Conservation (phyloP, 495 filamentous ascomycete genomes). For the Trypethelium eluteriae region DNA sequence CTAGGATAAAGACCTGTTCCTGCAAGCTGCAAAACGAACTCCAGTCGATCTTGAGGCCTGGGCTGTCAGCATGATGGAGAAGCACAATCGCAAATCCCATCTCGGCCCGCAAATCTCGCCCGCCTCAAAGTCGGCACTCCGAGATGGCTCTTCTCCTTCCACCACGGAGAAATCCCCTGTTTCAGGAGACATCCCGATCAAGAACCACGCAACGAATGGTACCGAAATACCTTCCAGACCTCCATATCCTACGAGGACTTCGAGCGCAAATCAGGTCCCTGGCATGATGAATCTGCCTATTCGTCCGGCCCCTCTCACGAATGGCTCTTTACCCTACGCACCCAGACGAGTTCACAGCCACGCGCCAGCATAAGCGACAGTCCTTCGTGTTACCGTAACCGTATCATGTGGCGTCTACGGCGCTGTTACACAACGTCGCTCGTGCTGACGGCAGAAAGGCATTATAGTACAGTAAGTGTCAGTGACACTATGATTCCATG, state of each 20-base stretch:
- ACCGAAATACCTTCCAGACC: slow-evolving; percentile 13
- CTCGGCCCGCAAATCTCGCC: slow-evolving; percentile 51
- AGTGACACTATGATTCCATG: neutral
- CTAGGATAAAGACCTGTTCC: slow-evolving; percentile 81
- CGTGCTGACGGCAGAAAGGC: neutral
- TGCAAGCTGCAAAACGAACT: slow-evolving; percentile 90
- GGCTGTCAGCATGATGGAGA: slow-evolving; percentile 85
- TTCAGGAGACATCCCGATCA: slow-evolving; percentile 18
- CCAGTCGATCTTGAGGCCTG: slow-evolving; percentile 84
- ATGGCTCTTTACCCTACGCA: slow-evolving; percentile 11
- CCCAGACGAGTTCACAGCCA: slow-evolving; percentile 11
- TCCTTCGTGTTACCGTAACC: neutral
- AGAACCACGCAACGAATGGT: slow-evolving; percentile 9
- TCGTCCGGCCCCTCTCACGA: slow-evolving; percentile 18
- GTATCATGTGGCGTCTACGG: neutral
- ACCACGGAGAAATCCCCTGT: slow-evolving; percentile 15
- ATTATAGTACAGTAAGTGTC: neutral
- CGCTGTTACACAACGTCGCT: neutral
- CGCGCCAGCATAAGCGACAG: neutral
- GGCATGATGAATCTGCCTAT: slow-evolving; percentile 27
- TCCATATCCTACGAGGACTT: slow-evolving; percentile 22
- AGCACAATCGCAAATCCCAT: slow-evolving; percentile 86
- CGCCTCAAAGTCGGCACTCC: slow-evolving; percentile 42
- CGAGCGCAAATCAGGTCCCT: slow-evolving; percentile 21
- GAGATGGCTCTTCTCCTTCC: slow-evolving; percentile 10